Evolutionary conservation across 83 land plant genomes (phyloP).

Genomic region (Picea abies): DNA sequence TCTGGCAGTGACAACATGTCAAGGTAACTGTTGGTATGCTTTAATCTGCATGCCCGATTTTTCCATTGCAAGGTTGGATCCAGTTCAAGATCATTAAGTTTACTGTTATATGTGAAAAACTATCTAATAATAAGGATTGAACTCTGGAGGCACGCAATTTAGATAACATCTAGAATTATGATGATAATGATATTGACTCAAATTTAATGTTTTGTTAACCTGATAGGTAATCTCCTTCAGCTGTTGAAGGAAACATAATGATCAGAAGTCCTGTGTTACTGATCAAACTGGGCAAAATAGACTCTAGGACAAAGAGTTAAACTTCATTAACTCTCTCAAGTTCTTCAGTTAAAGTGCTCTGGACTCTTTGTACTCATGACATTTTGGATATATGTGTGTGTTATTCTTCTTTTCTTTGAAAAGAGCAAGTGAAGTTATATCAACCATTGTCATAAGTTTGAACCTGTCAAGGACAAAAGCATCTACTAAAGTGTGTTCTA

Average conservation of each 20-base stretch:
- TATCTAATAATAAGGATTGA: neutral
- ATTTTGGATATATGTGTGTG: neutral
- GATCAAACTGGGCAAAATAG: neutral
- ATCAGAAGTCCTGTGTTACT: neutral
- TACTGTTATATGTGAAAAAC: neutral
- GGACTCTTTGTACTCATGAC: neutral
- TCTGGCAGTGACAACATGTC: constrained; percentile 32
- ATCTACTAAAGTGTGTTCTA: neutral
- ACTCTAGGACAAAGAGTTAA: neutral
- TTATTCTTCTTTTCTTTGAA: neutral
- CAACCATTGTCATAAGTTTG: neutral
- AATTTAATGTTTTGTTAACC: neutral
- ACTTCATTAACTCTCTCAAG: neutral
- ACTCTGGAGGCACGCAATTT: neutral
- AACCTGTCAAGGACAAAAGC: neutral
- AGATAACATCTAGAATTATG: neutral
- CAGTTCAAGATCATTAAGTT: neutral
- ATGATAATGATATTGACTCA: neutral
- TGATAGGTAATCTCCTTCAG: neutral
- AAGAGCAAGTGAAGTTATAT: neutral
- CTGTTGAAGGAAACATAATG: neutral
- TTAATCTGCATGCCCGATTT: neutral
- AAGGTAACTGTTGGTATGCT: constrained; percentile 5
- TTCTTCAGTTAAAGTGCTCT: neutral
- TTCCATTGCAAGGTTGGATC: neutral